Evolutionary conservation across 2,329 filamentous ascomycete genomes (phyloP).

Genomic region (Colletotrichum liriopes): DNA sequence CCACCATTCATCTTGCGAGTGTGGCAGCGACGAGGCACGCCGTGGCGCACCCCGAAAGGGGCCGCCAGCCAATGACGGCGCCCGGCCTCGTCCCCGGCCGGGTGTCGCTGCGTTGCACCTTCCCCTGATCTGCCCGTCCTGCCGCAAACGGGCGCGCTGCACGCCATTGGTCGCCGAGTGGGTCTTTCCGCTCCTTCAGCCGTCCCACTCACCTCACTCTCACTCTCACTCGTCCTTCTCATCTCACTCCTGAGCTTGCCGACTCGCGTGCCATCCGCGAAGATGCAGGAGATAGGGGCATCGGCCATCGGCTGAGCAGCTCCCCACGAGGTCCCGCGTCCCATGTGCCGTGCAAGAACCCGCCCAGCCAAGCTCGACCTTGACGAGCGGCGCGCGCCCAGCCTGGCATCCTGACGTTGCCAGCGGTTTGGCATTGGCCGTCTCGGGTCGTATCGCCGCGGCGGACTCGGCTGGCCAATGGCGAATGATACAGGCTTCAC

Average conservation of each 20-base stretch:
- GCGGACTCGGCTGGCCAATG: not conserved
- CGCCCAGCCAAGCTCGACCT: no score
- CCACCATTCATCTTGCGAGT: no score
- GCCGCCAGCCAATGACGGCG: not conserved
- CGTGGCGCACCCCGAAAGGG: not conserved
- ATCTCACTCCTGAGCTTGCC: not conserved
- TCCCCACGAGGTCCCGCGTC: not conserved
- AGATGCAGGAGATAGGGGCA: conserved; percentile 2
- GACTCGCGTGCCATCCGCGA: not conserved
- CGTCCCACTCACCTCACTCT: not conserved
- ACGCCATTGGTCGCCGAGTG: not conserved
- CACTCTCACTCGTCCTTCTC: no score
- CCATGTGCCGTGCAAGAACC: not conserved
- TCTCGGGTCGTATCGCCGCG: not conserved
- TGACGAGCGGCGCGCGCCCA: no score
- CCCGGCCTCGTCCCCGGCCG: not conserved
- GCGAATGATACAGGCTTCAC: not conserved
- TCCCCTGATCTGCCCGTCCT: not conserved
- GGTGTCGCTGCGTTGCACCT: not conserved
- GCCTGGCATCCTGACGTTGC: not conserved
- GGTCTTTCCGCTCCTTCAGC: not conserved
- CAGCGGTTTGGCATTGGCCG: not conserved
- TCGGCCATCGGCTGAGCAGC: not conserved
- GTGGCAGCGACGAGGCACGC: not conserved
- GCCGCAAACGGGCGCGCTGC: not conserved